Evolutionary conservation across 2,329 filamentous ascomycete genomes (phyloP), one percentile per base, ranked within the genome.

Genomic region (Hysterium pulicare): DNA sequence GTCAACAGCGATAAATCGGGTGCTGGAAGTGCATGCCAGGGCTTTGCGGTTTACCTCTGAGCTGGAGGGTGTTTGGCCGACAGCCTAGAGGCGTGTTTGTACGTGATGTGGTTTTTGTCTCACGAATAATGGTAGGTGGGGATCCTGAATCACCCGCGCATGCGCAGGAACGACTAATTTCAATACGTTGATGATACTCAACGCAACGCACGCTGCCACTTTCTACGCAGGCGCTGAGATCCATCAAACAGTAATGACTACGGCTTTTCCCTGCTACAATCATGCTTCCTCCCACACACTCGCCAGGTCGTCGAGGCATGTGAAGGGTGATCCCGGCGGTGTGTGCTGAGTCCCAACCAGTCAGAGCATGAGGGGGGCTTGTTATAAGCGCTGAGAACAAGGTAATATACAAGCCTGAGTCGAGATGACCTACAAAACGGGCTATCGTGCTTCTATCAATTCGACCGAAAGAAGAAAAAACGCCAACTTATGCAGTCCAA

Each of bases 401-500:
- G 42, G 38, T 40, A 49, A 19, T 39, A 38, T 48, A 47, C 56
- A 20, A 53, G 49, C 55, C 51, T 58, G 62, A 64, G 61, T 64
- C 58, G 59, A 63, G 61, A 50, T 38, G 60, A 58, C 28, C 26
- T 42, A 19, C 40, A 33, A 24, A 13, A 40, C 11, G 24, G 26
- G 23, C 24, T 40, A 39, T 38, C 20, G 15, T 17, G 11, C 21
- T 41, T 28, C 39, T 32, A 32, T 30, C n/a, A 13, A n/a, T 5
- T 15, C 24, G 19, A n/a, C n/a, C 21, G 5, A 48, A 49, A 38
- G 23, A 26, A 41, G 35, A 26, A n/a, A 61, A 44, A 54, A 61
- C 61, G 51, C 55, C 55, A 51, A 47, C 40, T 57, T 61, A 64
- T 63, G 60, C 61, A 54, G 24, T 23, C 38, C 28, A 33, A 41